These are phyloP conservation scores for Trypanosoma caninum DNA, from an alignment of 208 protist genomes.

Conservation along the genomic window DNA sequence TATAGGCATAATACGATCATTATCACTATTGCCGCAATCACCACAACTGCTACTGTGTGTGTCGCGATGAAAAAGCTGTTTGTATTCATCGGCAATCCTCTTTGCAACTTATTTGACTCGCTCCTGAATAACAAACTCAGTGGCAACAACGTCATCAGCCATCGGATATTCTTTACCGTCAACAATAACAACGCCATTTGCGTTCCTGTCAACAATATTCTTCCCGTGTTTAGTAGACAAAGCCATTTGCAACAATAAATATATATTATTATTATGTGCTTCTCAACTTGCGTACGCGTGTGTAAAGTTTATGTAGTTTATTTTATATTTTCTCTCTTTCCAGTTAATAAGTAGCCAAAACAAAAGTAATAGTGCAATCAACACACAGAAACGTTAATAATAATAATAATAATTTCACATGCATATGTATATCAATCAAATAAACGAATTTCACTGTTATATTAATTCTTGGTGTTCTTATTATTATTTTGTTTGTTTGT, in stretches of 20 bases:
- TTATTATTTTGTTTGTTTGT: too few relatives aligned
- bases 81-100: constrained; percentile 66
- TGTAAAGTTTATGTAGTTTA: too few relatives aligned
- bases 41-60: constrained; percentile 8
- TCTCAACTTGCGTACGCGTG: too few relatives aligned
- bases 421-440: too few relatives aligned
- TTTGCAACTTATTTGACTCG: constrained; percentile 51
- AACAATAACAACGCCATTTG: constrained; percentile 56
- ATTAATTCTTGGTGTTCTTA: too few relatives aligned
- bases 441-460: too few relatives aligned
- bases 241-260: constrained; percentile 15
- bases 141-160: constrained; percentile 64
- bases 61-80: constrained; percentile 44
- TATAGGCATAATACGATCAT: constrained; percentile 33
- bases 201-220: constrained; percentile 28
- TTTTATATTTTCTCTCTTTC: too few relatives aligned
- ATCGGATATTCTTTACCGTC: constrained; percentile 80
- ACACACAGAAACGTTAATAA: too few relatives aligned
- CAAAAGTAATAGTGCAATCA: too few relatives aligned
- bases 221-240: constrained; percentile 17
- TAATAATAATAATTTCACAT: too few relatives aligned
- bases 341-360: too few relatives aligned
- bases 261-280: too few relatives aligned
- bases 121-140: constrained; percentile 61
- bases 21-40: not conserved